Base-by-base conservation (phyloP, 257 asterid genomes). In the Lycium ferocissimum region DNA sequence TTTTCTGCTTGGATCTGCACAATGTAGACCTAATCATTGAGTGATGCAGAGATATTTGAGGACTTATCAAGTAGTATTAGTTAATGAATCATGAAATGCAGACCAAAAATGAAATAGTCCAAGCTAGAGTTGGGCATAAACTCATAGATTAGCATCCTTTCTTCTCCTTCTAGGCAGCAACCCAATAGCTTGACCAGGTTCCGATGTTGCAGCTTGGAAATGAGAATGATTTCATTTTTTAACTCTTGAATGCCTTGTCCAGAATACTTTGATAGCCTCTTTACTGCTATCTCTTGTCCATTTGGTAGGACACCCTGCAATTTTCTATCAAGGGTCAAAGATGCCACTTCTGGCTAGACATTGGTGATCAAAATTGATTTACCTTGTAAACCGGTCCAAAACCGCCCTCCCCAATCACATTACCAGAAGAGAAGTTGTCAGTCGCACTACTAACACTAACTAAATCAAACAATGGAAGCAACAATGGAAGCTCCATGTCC, bases 401-500 rank as follows among this genome's bases (percentile, higher is more conserved):
- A 9, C 81, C 83, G 2, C 85, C 85, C 13, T 83, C 85, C 20
- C 85, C 85, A 70, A 83, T 70, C 85, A 62, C 76, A 70, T 83
- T 83, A 20, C 51, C 81, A n/a, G 73, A 49, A 15, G 70, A 83
- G 75, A 83, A 83, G 76, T 57, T 53, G 2, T 13, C 37, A 69
- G 85, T 83, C 20, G 83, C 67, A 0, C 2, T 51, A 35, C 65
- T n/a, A 43, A 47, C 66, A 43, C 79, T 61, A 26, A 18, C 78
- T 26, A 84, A 43, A 84, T 76, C 12, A 6, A 84, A 84, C 47
- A 58, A 76, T 18, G 86, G 75, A 35, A 67, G 33, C 33, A 82
- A 82, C 56, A 43, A 49, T 37, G 85, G 85, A 53, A 83, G 57
- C 45, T 79, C 80, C n/a, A 26, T 37, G 54, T 35, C 83, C 3